Evolutionary conservation across 306 rosid species (phyloP).

Genomic region (Potentilla sterilis): DNA sequence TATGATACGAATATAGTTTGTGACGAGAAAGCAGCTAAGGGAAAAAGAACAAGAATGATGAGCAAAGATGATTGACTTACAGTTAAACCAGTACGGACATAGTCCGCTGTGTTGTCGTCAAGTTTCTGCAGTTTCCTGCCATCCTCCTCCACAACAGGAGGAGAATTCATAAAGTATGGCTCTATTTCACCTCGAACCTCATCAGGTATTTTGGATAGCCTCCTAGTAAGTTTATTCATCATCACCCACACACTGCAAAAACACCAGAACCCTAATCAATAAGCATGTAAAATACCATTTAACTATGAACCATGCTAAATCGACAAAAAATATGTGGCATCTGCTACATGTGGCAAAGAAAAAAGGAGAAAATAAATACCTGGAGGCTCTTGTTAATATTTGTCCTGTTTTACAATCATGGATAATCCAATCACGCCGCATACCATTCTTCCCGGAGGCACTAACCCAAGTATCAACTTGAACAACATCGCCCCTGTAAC

Average conservation of each 20-base stretch:
- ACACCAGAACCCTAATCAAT: conserved; percentile 30
- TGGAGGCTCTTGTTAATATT: conserved; percentile 82
- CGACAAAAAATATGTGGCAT: background rate
- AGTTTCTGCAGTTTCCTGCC: conserved; percentile 78
- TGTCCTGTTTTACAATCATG: conserved; percentile 76
- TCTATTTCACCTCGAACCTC: conserved; percentile 93
- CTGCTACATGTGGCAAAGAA: background rate
- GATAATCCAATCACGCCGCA: conserved; percentile 98
- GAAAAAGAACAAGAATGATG: background rate
- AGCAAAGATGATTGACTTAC: conserved; percentile 43
- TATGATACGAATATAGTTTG: background rate
- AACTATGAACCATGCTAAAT: background rate
- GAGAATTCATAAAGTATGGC: conserved; percentile 63
- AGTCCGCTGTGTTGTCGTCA: conserved; percentile 67
- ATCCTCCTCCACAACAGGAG: conserved; percentile 89
- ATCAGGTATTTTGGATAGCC: conserved; percentile 81
- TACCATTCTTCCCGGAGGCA: conserved; percentile 89
- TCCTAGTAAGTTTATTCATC: conserved; percentile 97
- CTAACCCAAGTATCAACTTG: conserved; percentile 95
- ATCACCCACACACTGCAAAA: conserved; percentile 92
- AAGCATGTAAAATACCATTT: background rate
- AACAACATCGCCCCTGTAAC: conserved; percentile 91
- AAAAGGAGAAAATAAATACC: conserved; percentile 37
- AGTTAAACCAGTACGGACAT: conserved; percentile 63
- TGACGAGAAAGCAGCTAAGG: conserved; percentile 19